Conservation (phyloP, 192 early-diverging fungal genomes). For the Mortierella alpina region DNA sequence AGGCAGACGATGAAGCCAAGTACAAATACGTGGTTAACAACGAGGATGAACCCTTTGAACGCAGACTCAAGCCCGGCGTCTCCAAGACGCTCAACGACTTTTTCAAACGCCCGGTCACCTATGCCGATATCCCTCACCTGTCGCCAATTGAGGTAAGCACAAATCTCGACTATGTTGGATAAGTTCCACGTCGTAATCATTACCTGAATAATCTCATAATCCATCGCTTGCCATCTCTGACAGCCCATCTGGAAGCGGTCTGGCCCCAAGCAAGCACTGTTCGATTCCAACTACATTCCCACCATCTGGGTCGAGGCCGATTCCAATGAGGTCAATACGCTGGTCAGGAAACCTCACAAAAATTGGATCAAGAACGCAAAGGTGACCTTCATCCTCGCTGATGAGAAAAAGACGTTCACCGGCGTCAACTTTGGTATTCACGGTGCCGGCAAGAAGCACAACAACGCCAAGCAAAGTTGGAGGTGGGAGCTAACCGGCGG, state of each 20-base stretch:
- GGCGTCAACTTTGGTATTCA: conserved; percentile 60
- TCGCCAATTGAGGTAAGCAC: conserved; percentile 6
- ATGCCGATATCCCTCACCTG: conserved; percentile 58
- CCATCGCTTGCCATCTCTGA: neutral
- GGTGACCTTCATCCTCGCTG: conserved; percentile 51
- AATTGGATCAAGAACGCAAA: conserved; percentile 13
- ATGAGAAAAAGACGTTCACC: conserved; percentile 45
- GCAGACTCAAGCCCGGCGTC: conserved; percentile 29
- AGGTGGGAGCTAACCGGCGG: conserved; percentile 40
- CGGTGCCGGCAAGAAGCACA: conserved; percentile 59
- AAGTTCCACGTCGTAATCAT: too few species aligned
- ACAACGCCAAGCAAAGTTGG: conserved; percentile 65
- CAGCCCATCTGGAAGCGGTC: conserved; percentile 57
- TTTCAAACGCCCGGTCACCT: conserved; percentile 55
- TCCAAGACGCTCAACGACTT: conserved; percentile 56
- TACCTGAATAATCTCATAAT: neutral
- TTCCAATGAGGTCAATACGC: conserved; percentile 12
- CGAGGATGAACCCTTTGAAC: conserved; percentile 54
- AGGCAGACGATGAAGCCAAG: conserved; percentile 36
- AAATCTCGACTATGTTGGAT: too few species aligned
- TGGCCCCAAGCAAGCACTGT: conserved; percentile 39
- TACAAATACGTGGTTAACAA: conserved; percentile 59
- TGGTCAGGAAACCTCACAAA: conserved; percentile 27
- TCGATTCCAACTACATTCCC: conserved; percentile 60
- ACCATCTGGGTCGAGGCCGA: conserved; percentile 55